Evolutionary conservation across 2,329 filamentous ascomycete species (phyloP), one percentile per base, ranked within the genome.

Genomic region (Cladosporium sp.): DNA sequence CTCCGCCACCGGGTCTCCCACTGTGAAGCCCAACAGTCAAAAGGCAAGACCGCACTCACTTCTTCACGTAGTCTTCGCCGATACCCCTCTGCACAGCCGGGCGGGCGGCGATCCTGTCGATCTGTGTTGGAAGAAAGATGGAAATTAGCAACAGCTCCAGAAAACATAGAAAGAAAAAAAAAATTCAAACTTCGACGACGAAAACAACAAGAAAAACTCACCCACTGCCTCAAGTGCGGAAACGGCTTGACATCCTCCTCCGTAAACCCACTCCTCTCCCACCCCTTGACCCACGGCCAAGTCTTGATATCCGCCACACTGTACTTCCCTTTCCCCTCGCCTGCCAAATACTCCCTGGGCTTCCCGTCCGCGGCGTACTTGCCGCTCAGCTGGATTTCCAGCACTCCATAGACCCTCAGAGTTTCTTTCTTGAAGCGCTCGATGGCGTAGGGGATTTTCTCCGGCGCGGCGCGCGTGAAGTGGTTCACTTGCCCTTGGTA

Each of bases 321-420:
- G 61, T 80, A 81, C 59, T 75, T 79, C n/a, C 78, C 78, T 55
- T 74, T 73, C 1, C 75, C 76, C 8, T 72, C 72, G 1, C 77
- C 78, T 17, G 75, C 77, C 2, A 80, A 66, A 54, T 79, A 80
- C 7, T 80, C 75, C 11, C 73, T 64, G 11, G 71, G 68, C 52
- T 73, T 64, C 12, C 72, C 74, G n/a, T n/a, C n/a, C n/a, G n/a
- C n/a, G 2, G 70, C 73, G 59, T 75, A 79, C 56, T 77, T 78
- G 12, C 78, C 78, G 0, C 69, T 73, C 1, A 80, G 66, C 8
- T 72, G 75, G 51, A 79, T 76, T 53, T 80, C 77, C n/a, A 80
- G 68, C n/a, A 80, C 78, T 44, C 74, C 76, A 56, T 69, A 79
- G 9, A 79, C 72, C 4, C 77, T 72, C 2, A 77, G 65, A 2